Base-by-base conservation (phyloP, 768 basidiomycete species). In the Boletus vinaceobasis region DNA sequence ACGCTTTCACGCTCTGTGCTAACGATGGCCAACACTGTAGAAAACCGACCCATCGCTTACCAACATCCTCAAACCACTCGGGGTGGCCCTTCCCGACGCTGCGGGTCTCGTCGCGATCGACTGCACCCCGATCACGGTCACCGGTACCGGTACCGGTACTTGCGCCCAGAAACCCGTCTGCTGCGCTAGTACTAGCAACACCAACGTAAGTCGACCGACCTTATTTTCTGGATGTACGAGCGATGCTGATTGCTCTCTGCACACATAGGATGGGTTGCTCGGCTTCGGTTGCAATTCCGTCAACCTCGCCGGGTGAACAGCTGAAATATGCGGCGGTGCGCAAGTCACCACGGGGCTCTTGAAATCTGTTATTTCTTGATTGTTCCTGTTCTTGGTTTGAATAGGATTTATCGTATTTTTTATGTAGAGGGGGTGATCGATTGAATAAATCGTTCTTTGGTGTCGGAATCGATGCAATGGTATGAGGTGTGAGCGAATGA, bases 231-330 rank as follows among this genome's bases (percentile, higher is more conserved):
- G 7, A 7, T 1, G 5, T 26, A 23, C 17, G 15, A 43, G 23
- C 14, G 23, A n/a, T 13, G 7, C 23, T 52, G 10, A 40, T 4
- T 13, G 1, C 36, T 1, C 21, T 19, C 19, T 4, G 23, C 10
- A 9, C n/a, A 13, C 17, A 19, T 14, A 64, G 62, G 48, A 47
- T 21, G 63, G 57, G 2, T 2, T 49, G 11, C 15, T 65, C 29
- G 39, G 42, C 19, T 7, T 64, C 2, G 63, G 59, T 21, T 64
- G 63, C 42, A 26, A 23, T 10, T 57, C 55, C 7, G 19, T 58
- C n/a, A 43, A 37, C 26, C 15, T 59, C n/a, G 35, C 7, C 48
- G 4, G 43, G 9, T 64, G 27, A 62, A 36, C 7, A 1, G 0
- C 14, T n/a, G 13, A 37, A 10, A 8, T 23, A 47, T 29, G 26